Conservation (phyloP, 805 yeast species). For the Ogataea pignaliae region DNA sequence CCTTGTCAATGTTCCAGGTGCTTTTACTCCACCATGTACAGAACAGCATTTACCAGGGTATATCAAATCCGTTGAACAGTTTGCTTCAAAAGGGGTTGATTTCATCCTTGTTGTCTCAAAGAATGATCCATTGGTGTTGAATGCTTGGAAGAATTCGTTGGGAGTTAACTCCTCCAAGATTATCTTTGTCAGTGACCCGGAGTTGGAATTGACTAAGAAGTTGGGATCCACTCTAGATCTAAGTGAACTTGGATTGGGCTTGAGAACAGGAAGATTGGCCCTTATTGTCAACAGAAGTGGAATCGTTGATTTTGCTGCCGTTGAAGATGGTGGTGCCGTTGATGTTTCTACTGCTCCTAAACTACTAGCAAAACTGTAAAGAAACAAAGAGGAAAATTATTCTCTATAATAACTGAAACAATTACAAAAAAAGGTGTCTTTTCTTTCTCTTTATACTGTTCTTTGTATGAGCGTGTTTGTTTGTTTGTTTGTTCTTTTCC, state of each 20-base stretch:
- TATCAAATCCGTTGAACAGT: conserved; percentile 43
- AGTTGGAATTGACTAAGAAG: conserved; percentile 49
- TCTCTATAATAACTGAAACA: no score
- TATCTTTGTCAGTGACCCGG: conserved; percentile 62
- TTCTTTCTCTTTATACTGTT: no score
- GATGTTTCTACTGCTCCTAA: conserved; percentile 23
- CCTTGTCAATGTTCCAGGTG: conserved; percentile 78
- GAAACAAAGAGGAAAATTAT: no score
- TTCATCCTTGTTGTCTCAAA: conserved; percentile 58
- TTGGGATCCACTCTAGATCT: conserved; percentile 57
- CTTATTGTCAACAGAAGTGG: conserved; percentile 51
- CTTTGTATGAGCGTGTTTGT: no score
- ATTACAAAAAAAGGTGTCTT: no score
- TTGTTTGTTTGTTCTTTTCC: no score
- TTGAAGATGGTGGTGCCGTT: conserved; percentile 26
- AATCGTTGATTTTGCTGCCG: conserved; percentile 30
- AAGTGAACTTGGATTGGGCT: conserved; percentile 49
- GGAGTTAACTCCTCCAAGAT: conserved; percentile 33
- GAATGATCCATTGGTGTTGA: conserved; percentile 67
- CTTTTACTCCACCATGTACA: conserved; percentile 82
- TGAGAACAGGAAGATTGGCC: conserved; percentile 64
- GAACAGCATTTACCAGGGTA: conserved; percentile 69
- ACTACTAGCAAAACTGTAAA: conserved; percentile 22
- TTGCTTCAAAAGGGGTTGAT: conserved; percentile 59
- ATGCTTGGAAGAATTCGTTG: conserved; percentile 61